Conservation (phyloP, 345 rosid species). For the Moringa oleifera region DNA sequence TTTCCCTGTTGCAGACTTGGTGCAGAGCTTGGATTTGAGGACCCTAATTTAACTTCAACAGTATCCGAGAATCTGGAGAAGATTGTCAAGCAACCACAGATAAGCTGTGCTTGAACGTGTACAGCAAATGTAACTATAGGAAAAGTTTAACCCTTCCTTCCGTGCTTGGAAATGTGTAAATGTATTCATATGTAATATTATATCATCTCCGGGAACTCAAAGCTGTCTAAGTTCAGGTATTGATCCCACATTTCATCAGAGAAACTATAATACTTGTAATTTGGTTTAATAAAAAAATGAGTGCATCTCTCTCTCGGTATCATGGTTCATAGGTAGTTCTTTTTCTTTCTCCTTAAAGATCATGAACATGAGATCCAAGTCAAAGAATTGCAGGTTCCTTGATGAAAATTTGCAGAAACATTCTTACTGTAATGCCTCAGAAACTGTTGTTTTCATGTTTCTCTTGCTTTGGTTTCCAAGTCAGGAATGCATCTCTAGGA, state of each 20-base stretch:
- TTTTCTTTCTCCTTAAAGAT: too few species aligned
- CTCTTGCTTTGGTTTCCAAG: too few species aligned
- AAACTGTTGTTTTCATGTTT: too few species aligned
- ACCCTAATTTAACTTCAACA: conserved; percentile 73
- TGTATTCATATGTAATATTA: conserved; percentile 21
- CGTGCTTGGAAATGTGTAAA: conserved; percentile 17
- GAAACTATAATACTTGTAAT: too few species aligned
- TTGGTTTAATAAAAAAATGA: too few species aligned
- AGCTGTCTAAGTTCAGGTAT: not conserved
- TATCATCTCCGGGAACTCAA: not conserved
- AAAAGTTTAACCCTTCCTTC: conserved; percentile 1
- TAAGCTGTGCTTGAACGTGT: conserved; percentile 49
- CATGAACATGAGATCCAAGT: too few species aligned
- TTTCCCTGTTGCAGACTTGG: conserved; percentile 45
- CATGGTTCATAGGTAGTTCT: too few species aligned
- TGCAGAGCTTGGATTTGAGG: conserved; percentile 75
- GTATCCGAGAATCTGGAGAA: conserved; percentile 79
- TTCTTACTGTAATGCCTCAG: too few species aligned
- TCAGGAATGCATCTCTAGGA: too few species aligned
- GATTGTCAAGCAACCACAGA: conserved; percentile 48
- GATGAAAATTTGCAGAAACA: too few species aligned
- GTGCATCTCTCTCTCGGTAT: too few species aligned
- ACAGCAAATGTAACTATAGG: conserved; percentile 28
- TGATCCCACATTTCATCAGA: not conserved
- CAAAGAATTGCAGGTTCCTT: too few species aligned